Base-by-base conservation (phyloP, 1,284 basidiomycete genomes). In the Mycosarcoma mackinlayi region DNA sequence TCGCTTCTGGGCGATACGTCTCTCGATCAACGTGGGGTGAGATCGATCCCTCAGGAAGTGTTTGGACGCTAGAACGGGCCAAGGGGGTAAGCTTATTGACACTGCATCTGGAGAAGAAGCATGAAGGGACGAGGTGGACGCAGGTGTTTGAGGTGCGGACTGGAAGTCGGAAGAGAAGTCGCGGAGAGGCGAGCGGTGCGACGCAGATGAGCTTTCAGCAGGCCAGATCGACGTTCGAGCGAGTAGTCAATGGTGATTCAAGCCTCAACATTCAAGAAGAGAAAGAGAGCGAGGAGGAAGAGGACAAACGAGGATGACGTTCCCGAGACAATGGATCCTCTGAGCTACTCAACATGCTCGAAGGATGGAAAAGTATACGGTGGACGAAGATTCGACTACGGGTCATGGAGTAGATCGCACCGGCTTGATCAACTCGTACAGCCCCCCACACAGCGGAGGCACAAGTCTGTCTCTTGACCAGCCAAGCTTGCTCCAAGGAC, bases 321-420 rank as follows among this genome's bases (percentile, higher is more conserved):
- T 1, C 88, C 90, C 0, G 95, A 98, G 84, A 94, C 92, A 6
- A 85, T 97, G 51, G 91, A 94, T 73, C 89, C 1, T 90, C 89
- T 0, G 90, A 93, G 75, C 86, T 96, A 16, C 88, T 88, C 74
- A 84, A 86, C 11, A 91, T 96, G 71, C 87, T 91, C 18, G 91
- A 94, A 76, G 85, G 6, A 84, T 94, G 49, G 92, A 93, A 78
- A 93, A 94, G 84, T 94, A 92, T 83, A 93, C 92, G 0, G 83
- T 86, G 4, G 86, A 88, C 21, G 79, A 90, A 48, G 85, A 84
- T 39, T 85, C 84, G 33, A 88, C 19, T 9, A 28, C 37, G 83
- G 41, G 88, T 87, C 39, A n/a, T 23, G 60, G 60, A 1, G 1
- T 46, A 18, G 59, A 66, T 28, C 55, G 60, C 16, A 51, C 56